These are phyloP conservation scores for Nothophaeocryptopus gaeumannii DNA, from an alignment of 2,329 filamentous ascomycete genomes.

Conservation along the genomic window DNA sequence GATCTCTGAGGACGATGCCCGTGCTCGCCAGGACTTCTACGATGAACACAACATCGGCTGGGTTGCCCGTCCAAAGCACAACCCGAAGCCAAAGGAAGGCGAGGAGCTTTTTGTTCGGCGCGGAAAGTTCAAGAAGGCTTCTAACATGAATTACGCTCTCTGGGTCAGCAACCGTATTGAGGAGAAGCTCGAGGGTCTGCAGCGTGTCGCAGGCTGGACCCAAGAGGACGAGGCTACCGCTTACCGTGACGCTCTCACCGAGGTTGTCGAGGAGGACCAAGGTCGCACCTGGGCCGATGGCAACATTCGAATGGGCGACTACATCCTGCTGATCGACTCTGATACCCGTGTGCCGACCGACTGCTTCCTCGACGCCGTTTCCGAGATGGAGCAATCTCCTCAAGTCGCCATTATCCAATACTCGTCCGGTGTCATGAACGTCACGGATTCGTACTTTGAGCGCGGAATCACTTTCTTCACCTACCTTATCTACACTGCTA, in stretches of 20 bases:
- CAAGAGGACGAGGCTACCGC: conserved; percentile 66
- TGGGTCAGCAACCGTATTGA: conserved; percentile 64
- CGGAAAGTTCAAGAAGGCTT: conserved; percentile 71
- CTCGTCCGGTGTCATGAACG: conserved; percentile 75
- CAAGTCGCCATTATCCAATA: conserved; percentile 78
- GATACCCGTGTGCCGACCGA: conserved; percentile 75
- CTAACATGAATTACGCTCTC: conserved; percentile 70
- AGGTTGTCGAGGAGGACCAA: conserved; percentile 62
- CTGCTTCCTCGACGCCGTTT: conserved; percentile 74
- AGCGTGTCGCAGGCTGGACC: conserved; percentile 62
- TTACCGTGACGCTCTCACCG: conserved; percentile 62
- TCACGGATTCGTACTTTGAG: conserved; percentile 64
- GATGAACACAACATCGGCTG: conserved; percentile 52
- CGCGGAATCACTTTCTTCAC: conserved; percentile 45
- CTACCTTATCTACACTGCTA: conserved; percentile 72
- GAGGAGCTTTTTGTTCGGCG: conserved; percentile 52
- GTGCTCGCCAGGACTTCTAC: conserved; percentile 48
- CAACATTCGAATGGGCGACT: conserved; percentile 81
- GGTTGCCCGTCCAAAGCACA: conserved; percentile 50
- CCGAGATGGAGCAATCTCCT: conserved; percentile 76
- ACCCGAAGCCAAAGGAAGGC: conserved; percentile 52
- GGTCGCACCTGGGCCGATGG: conserved; percentile 77
- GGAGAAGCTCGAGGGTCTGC: conserved; percentile 60
- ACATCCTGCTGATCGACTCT: conserved; percentile 75
- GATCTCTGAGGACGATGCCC: conserved; percentile 48